Percentiles rank a stretch among this genome's conserved stretches.
phyloP scores from a whole-genome alignment of 225 moss, liverwort and hornwort species.

The Bryoerythrophyllum caledonicum region DNA sequence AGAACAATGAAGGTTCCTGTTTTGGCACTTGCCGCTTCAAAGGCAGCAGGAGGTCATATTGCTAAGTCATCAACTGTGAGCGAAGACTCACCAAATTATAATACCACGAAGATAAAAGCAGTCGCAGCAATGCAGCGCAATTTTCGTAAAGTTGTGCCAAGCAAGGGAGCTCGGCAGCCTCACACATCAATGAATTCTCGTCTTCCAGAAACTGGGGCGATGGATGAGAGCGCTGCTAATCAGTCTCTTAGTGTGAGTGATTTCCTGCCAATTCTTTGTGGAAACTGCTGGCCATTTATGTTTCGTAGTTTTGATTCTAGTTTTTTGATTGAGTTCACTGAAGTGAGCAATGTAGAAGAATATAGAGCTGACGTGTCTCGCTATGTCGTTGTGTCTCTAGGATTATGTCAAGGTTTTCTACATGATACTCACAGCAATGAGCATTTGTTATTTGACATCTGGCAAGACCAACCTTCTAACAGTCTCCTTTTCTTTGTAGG shows the following conservation, averaged over 20 bases:
- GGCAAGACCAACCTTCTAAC: conserved; percentile 15
- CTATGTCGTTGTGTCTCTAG: not conserved
- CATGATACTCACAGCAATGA: not conserved
- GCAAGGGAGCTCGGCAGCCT: conserved; percentile 27
- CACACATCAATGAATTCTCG: conserved; percentile 32
- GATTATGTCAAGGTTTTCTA: conserved; percentile 1
- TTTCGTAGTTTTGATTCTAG: not conserved
- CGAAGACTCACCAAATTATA: conserved; percentile 19
- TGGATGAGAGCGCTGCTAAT: conserved; percentile 33
- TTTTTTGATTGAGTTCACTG: not conserved
- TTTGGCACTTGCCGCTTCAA: conserved; percentile 14
- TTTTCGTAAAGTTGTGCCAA: conserved; percentile 24
- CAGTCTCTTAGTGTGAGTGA: conserved; percentile 50
- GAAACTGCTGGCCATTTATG: not conserved
- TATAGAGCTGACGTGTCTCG: not conserved
- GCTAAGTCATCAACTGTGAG: conserved; percentile 23
- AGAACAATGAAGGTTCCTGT: conserved; percentile 24
- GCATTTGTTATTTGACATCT: not conserved
- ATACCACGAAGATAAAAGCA: conserved; percentile 26
- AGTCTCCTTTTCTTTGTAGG: conserved; percentile 34
- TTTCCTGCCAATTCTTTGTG: not conserved
- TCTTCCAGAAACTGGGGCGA: conserved; percentile 17
- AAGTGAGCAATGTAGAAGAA: conserved; percentile 11
- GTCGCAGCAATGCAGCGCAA: conserved; percentile 28
- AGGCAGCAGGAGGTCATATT: conserved; percentile 22